Evolutionary conservation across 2,329 filamentous ascomycete species (phyloP).

Genomic region (Hypoxylon sp.): DNA sequence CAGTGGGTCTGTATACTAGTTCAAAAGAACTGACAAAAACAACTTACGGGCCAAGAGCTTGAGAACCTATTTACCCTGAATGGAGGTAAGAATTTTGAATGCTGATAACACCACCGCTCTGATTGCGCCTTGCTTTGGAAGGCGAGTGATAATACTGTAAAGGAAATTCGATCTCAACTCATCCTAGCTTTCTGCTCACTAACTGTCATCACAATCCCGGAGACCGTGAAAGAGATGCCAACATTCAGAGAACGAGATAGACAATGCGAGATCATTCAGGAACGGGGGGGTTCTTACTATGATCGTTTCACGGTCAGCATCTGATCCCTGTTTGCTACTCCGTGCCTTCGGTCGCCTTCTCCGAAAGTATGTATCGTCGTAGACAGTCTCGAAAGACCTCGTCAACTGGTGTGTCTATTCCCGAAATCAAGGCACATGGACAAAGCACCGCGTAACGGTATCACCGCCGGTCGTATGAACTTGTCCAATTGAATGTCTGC

Average conservation of each 20-base stretch:
- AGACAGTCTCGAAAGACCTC: neutral
- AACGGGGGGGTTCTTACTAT: neutral
- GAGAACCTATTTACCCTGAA: neutral
- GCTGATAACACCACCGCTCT: neutral
- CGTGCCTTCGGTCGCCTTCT: neutral
- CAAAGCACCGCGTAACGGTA: neutral
- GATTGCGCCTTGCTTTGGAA: neutral
- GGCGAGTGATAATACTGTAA: too few species aligned
- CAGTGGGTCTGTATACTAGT: neutral
- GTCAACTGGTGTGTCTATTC: constrained; percentile 1
- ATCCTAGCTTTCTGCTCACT: neutral
- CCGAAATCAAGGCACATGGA: neutral
- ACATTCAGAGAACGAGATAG: neutral
- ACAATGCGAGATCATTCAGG: neutral
- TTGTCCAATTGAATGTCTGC: neutral
- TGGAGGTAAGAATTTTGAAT: neutral
- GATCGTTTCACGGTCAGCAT: neutral
- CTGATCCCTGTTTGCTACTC: neutral
- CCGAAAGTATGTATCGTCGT: neutral
- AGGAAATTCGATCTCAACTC: neutral
- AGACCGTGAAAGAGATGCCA: neutral
- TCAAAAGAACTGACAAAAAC: neutral
- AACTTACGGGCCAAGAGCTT: neutral
- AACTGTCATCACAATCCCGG: too few species aligned
- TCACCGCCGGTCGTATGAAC: neutral